Percentiles rank a stretch among this genome's conserved stretches.
These are phyloP conservation scores for Beauveria bassiana DNA, from an alignment of 2,329 filamentous ascomycete species.

Conservation along the genomic window DNA sequence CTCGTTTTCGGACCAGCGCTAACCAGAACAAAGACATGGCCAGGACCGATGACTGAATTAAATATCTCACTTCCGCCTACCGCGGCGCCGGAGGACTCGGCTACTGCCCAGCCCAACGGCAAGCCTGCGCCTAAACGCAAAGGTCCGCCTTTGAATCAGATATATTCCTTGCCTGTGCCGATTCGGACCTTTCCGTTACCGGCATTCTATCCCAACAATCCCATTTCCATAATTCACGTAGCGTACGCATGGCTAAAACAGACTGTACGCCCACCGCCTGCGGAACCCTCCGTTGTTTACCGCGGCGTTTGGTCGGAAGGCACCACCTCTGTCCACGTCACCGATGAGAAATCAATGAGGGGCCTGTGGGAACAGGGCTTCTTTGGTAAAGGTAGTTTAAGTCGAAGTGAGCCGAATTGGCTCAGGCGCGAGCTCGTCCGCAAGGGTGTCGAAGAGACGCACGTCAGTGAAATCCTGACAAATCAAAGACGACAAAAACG, in stretches of 20 bases:
- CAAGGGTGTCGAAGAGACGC: constrained; percentile 52
- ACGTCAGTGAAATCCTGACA: constrained; percentile 79
- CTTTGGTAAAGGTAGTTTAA: constrained; percentile 89
- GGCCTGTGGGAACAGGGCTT: constrained; percentile 95
- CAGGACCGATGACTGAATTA: constrained; percentile 4
- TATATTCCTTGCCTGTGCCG: constrained; percentile 76
- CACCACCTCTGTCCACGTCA: constrained; percentile 78
- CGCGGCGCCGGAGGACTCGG: constrained; percentile 16
- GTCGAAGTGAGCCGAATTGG: constrained; percentile 93
- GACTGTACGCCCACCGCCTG: constrained; percentile 56
- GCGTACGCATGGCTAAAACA: constrained; percentile 71
- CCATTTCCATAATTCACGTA: constrained; percentile 77
- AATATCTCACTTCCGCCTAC: background rate
- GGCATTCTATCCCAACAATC: constrained; percentile 84
- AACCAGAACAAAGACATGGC: background rate
- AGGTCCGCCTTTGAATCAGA: constrained; percentile 51
- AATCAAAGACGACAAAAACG: constrained; percentile 70
- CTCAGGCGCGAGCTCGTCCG: constrained; percentile 72
- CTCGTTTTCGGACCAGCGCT: constrained; percentile 12
- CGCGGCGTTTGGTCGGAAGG: constrained; percentile 72
- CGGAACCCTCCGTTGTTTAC: constrained; percentile 58
- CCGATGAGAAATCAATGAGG: constrained; percentile 64
- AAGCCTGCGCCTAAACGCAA: constrained; percentile 21
- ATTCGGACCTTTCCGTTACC: constrained; percentile 78
- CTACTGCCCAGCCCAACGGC: constrained; percentile 15